Base-by-base conservation (phyloP, 2,329 filamentous ascomycete genomes). In the Ophiostoma angusticollis region DNA sequence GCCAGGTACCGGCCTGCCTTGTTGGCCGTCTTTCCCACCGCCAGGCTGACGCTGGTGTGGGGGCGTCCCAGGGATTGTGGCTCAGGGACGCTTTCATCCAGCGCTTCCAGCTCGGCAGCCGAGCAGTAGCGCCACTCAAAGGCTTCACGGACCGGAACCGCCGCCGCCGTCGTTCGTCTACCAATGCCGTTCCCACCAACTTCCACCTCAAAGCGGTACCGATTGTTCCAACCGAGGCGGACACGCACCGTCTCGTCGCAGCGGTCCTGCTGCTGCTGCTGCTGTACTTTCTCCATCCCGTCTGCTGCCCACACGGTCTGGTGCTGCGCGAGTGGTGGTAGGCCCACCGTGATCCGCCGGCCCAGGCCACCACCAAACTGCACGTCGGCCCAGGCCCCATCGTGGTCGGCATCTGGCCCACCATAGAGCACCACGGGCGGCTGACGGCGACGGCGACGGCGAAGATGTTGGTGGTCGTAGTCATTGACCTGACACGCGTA, bases 51-150 rank as follows among this genome's bases (percentile, higher is more conserved):
- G n/a, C n/a, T n/a, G n/a, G n/a, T n/a, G n/a, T n/a, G n/a, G n/a
- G n/a, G n/a, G n/a, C n/a, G n/a, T n/a, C n/a, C n/a, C n/a, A n/a
- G n/a, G n/a, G n/a, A n/a, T n/a, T n/a, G n/a, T n/a, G n/a, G n/a
- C n/a, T n/a, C n/a, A n/a, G n/a, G n/a, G n/a, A n/a, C n/a, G n/a
- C n/a, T n/a, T n/a, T 52, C 46, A 13, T 51, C 52, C 12, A 63
- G 44, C 4, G 41, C 44, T 35, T 44, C 47, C 22, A 64, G 50
- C 32, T 55, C 58, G 9, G 44, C 42, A 25, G 56, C 54, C 31
- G 49, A 47, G 41, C 56, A 57, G 39, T 54, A 50, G 5, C 61
- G 56, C 63, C 63, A 66, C 51, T 64, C 57, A 44, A 62, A 65
- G n/a, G 44, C 37, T 46, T 64, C 61, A n/a, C 50, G 47, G 7